Evolutionary conservation across 768 basidiomycete genomes (phyloP).

Genomic region (Lentinula aciculospora): DNA sequence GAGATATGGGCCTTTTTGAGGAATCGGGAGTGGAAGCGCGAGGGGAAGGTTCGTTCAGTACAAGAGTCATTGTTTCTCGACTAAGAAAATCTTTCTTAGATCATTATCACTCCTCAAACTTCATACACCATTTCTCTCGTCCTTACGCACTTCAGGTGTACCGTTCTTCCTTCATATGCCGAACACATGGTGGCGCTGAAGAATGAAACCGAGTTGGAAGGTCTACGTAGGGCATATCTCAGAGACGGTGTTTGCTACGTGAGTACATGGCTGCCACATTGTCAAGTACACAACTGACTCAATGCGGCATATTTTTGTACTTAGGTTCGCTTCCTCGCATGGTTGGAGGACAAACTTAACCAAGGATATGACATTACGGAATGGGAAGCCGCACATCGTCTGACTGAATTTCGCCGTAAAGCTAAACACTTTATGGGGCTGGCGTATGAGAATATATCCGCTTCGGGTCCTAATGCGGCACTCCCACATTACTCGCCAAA

Average conservation of each 20-base stretch:
- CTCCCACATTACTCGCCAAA: constrained; percentile 89
- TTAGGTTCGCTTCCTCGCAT: constrained; percentile 79
- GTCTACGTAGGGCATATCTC: constrained; percentile 77
- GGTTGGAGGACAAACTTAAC: constrained; percentile 77
- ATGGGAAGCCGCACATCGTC: constrained; percentile 83
- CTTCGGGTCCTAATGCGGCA: constrained; percentile 87
- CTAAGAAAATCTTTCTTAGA: constrained; percentile 22
- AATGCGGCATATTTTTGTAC: background rate
- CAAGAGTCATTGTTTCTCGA: background rate
- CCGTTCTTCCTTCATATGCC: constrained; percentile 62
- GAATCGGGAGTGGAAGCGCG: constrained; percentile 66
- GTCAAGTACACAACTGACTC: constrained; percentile 9
- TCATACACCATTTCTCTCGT: constrained; percentile 83
- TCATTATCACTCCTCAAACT: constrained; percentile 68
- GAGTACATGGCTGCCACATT: constrained; percentile 25
- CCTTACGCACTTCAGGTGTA: constrained; percentile 79
- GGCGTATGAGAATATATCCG: constrained; percentile 88
- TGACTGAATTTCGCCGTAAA: constrained; percentile 70
- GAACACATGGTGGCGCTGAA: constrained; percentile 84
- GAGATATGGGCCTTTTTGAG: constrained; percentile 78
- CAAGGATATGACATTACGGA: constrained; percentile 84
- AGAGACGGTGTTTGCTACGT: constrained; percentile 86
- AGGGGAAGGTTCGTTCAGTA: constrained; percentile 54
- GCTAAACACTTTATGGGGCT: constrained; percentile 76
- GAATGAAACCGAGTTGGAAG: constrained; percentile 81